Evolutionary conservation across 2,329 filamentous ascomycete species (phyloP), one percentile per base, ranked within the genome.

Genomic region (Incumbomyces lentus): DNA sequence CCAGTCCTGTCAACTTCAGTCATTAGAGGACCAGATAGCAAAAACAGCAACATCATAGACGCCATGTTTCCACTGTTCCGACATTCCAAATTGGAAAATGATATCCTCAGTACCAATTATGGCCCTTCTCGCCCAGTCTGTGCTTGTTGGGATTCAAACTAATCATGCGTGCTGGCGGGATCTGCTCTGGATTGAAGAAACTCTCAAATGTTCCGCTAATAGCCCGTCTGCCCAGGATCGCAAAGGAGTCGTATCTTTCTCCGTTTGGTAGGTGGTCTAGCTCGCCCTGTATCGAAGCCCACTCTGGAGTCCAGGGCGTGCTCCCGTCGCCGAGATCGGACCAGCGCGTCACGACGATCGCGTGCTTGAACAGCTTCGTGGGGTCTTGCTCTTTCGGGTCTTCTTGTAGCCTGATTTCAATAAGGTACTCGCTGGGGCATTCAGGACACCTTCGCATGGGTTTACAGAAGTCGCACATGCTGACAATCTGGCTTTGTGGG

Each of bases 371-470:
- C 2, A 65, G 61, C 10, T 65, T 55, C 32, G 62, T 51, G 6
- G 65, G 59, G 54, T 74, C 65, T 26, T 36, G 49, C 40, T 74
- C 65, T 14, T 22, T 48, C 39, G 63, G 68, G 51, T 81, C 76
- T 59, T 82, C 78, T 1, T 72, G 65, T 49, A 81, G 64, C 50
- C 75, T 77, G 6, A 81, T 59, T 58, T 81, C 77, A 40, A 80
- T 67, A 10, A 81, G 62, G 50, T 81, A 81, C 56, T 82, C 78
- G 0, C 75, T 75, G 1, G 78, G 76, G 58, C 78, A 82, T 44
- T 76, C 70, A 0, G 77, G 75, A 59, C 78, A 82, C 29, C 78
- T 65, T 3, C 78, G 68, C 66, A 79, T 78, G 2, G 77, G 76
- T 6, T 71, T 65, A 57, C 78, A 82, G 13, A 68, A 62, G 1